These are phyloP conservation scores for Pyrenula aspistea DNA, from an alignment of 495 filamentous ascomycete genomes.

Conservation along the genomic window DNA sequence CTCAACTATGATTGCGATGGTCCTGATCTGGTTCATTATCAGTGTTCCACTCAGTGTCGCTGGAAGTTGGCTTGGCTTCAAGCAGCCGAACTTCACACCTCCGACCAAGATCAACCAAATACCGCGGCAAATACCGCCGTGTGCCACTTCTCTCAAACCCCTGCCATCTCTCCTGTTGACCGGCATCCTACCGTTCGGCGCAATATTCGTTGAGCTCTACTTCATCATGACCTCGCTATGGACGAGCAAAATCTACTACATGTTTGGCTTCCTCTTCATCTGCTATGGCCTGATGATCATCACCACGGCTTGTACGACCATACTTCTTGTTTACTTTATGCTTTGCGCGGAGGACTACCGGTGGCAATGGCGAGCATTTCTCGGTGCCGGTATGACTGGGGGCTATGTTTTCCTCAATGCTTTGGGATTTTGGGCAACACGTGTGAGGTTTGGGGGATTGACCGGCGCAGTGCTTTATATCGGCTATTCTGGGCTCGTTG, in stretches of 20 bases:
- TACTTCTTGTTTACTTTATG: conserved; percentile 87
- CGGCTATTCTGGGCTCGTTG: conserved; percentile 81
- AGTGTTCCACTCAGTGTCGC: conserved; percentile 81
- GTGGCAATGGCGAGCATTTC: conserved; percentile 95
- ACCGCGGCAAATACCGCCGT: conserved; percentile 84
- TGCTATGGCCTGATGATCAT: conserved; percentile 97
- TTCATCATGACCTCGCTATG: conserved; percentile 98
- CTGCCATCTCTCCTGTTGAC: conserved; percentile 80
- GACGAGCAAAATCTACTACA: conserved; percentile 98
- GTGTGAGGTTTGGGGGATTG: conserved; percentile 71
- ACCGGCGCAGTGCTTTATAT: conserved; percentile 84
- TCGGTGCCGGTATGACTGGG: conserved; percentile 75
- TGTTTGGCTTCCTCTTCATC: conserved; percentile 98
- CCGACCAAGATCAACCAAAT: conserved; percentile 97
- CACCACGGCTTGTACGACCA: conserved; percentile 81
- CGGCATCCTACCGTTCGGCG: conserved; percentile 84
- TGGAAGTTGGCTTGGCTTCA: conserved; percentile 90
- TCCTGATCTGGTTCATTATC: conserved; percentile 93
- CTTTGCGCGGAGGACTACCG: conserved; percentile 95
- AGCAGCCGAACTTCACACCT: conserved; percentile 48
- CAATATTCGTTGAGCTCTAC: conserved; percentile 95
- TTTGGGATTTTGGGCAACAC: conserved; percentile 75
- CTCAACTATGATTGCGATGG: conserved; percentile 86
- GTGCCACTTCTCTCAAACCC: conserved; percentile 66
- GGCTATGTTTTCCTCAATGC: conserved; percentile 84